These are phyloP conservation scores for Papiliotrema fonsecae DNA, from an alignment of 1,284 basidiomycete genomes.

Conservation along the genomic window DNA sequence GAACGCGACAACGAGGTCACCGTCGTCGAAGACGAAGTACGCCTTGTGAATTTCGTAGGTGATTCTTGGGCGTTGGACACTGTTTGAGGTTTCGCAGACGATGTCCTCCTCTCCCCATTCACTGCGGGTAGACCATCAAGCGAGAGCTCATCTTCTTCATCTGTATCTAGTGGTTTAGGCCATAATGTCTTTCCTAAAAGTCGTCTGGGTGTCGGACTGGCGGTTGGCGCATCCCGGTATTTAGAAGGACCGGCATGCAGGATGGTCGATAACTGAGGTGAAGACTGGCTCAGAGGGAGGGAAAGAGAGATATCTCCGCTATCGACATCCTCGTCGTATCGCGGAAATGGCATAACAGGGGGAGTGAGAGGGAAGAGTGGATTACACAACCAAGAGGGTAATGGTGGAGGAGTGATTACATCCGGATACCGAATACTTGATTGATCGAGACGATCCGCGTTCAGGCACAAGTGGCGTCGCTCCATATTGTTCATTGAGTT, in stretches of 20 bases:
- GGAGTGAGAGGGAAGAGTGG: not conserved
- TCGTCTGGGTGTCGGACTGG: conserved; percentile 10
- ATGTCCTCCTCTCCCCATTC: no score
- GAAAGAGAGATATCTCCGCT: conserved; percentile 14
- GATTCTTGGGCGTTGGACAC: not conserved
- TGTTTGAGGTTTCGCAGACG: no score
- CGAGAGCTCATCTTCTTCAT: not conserved
- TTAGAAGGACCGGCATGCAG: not conserved
- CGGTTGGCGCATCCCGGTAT: conserved; percentile 2
- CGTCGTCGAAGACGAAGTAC: conserved; percentile 9
- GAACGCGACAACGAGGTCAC: conserved; percentile 11
- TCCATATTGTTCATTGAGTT: no score
- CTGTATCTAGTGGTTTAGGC: not conserved
- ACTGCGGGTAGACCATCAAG: not conserved
- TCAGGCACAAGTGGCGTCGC: not conserved
- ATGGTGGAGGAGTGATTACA: not conserved
- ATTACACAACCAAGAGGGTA: not conserved
- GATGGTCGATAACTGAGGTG: conserved; percentile 5
- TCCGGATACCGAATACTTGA: no score
- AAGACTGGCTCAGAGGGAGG: conserved; percentile 3
- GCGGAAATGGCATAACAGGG: not conserved
- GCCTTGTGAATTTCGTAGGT: conserved; percentile 5
- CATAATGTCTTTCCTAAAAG: conserved; percentile 11
- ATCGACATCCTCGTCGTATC: conserved; percentile 9
- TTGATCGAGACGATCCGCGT: not conserved